Percentiles rank a stretch among this genome's conserved stretches.
These are phyloP conservation scores for Oxytropis ochrocephala DNA, from an alignment of 306 rosid genomes.

Conservation along the genomic window DNA sequence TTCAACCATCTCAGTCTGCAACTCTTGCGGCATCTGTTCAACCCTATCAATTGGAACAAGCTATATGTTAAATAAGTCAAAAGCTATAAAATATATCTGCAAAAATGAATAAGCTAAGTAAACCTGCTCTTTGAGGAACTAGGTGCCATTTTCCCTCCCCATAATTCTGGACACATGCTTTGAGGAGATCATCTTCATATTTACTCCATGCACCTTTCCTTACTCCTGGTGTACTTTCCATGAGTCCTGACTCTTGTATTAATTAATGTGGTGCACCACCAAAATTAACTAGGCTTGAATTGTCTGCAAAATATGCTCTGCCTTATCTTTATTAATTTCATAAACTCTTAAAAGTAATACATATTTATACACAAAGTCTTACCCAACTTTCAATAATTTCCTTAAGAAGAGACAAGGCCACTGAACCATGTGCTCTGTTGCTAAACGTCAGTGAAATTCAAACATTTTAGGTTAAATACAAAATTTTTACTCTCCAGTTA, in stretches of 20 bases:
- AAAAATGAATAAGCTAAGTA: too few relatives aligned
- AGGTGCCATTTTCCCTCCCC: slow-evolving; percentile 30
- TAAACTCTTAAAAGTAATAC: neutral
- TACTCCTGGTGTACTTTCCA: neutral
- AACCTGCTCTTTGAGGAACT: slow-evolving; percentile 24
- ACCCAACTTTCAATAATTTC: neutral
- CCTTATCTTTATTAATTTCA: neutral
- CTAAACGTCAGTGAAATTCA: neutral
- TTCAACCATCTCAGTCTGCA: slow-evolving; percentile 37
- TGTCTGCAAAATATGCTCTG: too few relatives aligned
- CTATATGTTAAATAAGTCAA: neutral
- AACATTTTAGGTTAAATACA: neutral
- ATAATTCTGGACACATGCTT: neutral
- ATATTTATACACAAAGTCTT: neutral
- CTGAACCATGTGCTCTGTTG: neutral
- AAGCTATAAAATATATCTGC: too few relatives aligned
- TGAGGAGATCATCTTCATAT: slow-evolving; percentile 11
- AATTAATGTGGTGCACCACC: neutral
- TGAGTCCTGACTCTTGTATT: neutral
- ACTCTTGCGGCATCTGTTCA: slow-evolving; percentile 24
- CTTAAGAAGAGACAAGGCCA: neutral
- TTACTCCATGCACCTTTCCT: neutral
- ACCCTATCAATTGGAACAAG: neutral
- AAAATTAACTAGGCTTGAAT: too few relatives aligned
- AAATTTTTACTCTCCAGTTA: too few relatives aligned